phyloP scores from a whole-genome alignment of 495 filamentous ascomycete genomes.

The Penicillium angulare region DNA sequence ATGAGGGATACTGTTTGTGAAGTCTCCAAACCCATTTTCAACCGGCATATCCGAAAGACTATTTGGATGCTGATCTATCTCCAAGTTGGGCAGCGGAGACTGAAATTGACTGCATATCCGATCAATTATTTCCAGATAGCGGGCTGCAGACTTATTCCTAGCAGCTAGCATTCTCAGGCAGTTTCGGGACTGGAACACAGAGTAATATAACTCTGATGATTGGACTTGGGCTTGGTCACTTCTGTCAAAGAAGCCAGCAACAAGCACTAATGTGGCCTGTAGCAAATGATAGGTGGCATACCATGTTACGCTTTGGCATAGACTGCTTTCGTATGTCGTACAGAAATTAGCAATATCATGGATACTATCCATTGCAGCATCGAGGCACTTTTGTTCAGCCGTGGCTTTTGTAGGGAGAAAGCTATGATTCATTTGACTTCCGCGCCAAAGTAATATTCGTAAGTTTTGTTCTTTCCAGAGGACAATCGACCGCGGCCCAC shows the following conservation, averaged over 20 bases:
- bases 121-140: conserved; percentile 5
- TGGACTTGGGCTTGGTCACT: background rate
- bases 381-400: background rate
- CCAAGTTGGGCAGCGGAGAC: background rate
- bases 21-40: background rate
- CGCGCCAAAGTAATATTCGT: conserved; percentile 27
- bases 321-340: background rate
- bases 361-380: conserved; percentile 5
- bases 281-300: conserved; percentile 5
- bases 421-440: conserved; percentile 13
- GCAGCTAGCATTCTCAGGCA: conserved; percentile 1
- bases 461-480: conserved; percentile 28
- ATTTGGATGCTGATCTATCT: background rate
- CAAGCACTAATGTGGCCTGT: background rate
- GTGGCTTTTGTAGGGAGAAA: background rate
- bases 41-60: background rate
- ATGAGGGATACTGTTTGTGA: background rate
- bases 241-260: background rate
- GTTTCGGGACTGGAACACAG: conserved; percentile 1
- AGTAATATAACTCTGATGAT: background rate
- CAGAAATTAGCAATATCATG: conserved; percentile 6
- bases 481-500: conserved; percentile 18
- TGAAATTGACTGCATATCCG: conserved; percentile 1
- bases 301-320: conserved; percentile 1
- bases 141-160: background rate